These are phyloP conservation scores for Dichotomopilus funicola DNA, from an alignment of 2,329 filamentous ascomycete species.

Conservation along the genomic window DNA sequence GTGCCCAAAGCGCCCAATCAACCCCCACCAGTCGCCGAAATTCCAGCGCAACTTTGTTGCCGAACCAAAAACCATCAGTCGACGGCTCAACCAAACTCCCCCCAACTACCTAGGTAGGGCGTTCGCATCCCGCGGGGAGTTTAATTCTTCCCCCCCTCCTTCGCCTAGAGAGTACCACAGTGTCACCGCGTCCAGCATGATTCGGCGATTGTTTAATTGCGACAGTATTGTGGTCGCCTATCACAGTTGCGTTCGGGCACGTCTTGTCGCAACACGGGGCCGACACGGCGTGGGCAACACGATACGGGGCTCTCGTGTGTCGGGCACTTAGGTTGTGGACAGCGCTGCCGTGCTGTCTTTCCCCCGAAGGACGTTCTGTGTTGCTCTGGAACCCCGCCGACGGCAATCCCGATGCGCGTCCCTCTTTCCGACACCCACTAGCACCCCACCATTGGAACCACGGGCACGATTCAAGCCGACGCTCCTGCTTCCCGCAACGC, in stretches of 20 bases:
- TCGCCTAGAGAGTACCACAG: too few species aligned
- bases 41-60: neutral
- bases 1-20: neutral
- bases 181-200: too few species aligned
- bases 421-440: slow-evolving; percentile 1
- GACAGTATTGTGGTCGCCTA: neutral
- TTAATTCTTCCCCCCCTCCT: neutral
- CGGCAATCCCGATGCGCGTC: slow-evolving; percentile 13
- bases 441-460: neutral
- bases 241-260: neutral
- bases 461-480: neutral
- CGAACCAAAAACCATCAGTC: neutral
- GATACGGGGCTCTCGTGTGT: too few species aligned
- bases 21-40: neutral
- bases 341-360: too few species aligned
- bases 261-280: too few species aligned
- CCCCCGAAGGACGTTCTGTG: neutral
- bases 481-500: neutral
- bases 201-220: neutral
- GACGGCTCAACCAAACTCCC: neutral
- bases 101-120: neutral
- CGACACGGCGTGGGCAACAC: too few species aligned
- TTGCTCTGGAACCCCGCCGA: neutral
- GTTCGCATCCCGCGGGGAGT: neutral
- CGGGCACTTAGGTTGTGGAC: too few species aligned